A percentile compares a stretch with the other conserved stretches of the same genome.
These are phyloP conservation scores for Capniomyces stellatus DNA, from an alignment of 371 early-diverging fungal genomes.

Conservation along the genomic window DNA sequence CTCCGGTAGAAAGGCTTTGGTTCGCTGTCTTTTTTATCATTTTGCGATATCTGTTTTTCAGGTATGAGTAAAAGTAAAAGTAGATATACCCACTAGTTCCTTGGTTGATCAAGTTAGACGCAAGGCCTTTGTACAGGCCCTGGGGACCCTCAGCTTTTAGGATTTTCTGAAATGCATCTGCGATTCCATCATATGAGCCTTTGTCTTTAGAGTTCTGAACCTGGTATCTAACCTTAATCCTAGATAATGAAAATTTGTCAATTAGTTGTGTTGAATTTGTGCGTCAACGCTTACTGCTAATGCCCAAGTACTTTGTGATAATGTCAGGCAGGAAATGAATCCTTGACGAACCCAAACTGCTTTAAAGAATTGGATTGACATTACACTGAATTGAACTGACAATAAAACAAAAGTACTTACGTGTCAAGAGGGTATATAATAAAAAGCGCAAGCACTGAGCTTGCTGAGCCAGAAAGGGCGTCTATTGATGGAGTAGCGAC, in stretches of 20 bases:
- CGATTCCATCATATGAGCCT: conserved; percentile 40
- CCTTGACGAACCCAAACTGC: too few species aligned
- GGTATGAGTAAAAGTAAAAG: conserved; percentile 67
- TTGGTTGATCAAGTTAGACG: conserved; percentile 71
- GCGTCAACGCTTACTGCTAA: too few species aligned
- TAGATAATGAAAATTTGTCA: conserved; percentile 13
- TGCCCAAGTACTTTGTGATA: too few species aligned
- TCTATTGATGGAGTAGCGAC: conserved; percentile 56
- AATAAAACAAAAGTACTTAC: too few species aligned
- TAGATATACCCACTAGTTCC: conserved; percentile 81
- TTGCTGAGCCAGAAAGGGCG: conserved; percentile 80
- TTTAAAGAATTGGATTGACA: too few species aligned
- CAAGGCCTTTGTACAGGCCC: conserved; percentile 85
- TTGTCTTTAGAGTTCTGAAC: conserved; percentile 41
- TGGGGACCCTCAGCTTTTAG: conserved; percentile 60
- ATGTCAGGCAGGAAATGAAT: too few species aligned
- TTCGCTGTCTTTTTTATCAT: not conserved
- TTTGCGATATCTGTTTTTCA: not conserved
- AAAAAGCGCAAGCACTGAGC: conserved; percentile 76
- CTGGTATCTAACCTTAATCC: conserved; percentile 84
- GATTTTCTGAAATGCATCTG: conserved; percentile 69
- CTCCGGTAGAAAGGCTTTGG: conserved; percentile 58
- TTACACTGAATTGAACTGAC: too few species aligned
- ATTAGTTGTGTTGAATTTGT: conserved; percentile 14
- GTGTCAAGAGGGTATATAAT: conserved; percentile 90